These are phyloP conservation scores for Claviceps capensis DNA, from an alignment of 2,329 filamentous ascomycete genomes.

Conservation along the genomic window DNA sequence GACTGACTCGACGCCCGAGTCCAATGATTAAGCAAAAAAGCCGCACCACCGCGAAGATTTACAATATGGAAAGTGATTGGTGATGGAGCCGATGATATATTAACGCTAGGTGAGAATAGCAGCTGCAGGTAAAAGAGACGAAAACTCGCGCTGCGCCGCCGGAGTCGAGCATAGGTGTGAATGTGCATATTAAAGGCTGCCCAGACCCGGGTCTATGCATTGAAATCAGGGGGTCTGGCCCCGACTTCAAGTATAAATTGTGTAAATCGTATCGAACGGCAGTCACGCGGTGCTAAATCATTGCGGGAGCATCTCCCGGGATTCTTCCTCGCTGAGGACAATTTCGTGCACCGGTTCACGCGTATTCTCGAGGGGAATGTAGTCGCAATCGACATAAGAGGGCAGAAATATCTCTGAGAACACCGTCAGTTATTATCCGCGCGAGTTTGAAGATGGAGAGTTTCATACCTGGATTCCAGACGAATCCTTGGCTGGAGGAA, in stretches of 20 bases:
- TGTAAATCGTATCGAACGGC: not conserved
- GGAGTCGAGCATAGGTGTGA: not conserved
- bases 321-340: conserved; percentile 62
- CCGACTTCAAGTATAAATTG: conserved; percentile 1
- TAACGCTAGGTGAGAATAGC: not conserved
- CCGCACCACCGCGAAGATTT: not conserved
- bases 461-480: conserved; percentile 61
- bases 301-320: conserved; percentile 52
- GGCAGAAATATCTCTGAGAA: conserved; percentile 62
- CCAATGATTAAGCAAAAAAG: not conserved
- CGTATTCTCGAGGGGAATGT: conserved; percentile 59
- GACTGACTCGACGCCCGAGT: not conserved
- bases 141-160: too few relatives aligned
- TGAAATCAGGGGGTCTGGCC: conserved; percentile 1
- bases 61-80: not conserved
- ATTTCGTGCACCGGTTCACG: conserved; percentile 71
- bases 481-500: conserved; percentile 65
- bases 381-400: conserved; percentile 62
- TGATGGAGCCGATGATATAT: not conserved
- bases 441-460: not conserved
- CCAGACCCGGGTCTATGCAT: not conserved
- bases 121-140: too few relatives aligned
- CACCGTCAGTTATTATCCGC: conserved; percentile 5
- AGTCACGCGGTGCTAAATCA: conserved; percentile 16
- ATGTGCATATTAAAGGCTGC: not conserved